Evolutionary conservation across 176 grass and related monocot genomes (phyloP).

Genomic region (Saccharum officinarum): DNA sequence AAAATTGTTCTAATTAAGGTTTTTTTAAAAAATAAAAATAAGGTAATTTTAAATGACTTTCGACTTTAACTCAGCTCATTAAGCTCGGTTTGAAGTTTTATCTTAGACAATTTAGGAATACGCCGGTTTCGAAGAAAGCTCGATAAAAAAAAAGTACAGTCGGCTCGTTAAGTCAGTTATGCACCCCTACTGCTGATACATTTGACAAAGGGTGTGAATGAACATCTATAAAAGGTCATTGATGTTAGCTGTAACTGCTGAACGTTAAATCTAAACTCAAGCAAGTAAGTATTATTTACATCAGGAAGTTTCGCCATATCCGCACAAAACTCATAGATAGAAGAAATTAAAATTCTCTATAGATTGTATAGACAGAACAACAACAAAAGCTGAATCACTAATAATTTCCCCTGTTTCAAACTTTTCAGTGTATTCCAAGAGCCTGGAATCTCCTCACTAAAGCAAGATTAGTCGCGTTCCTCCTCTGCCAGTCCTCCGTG

Average conservation of each 20-base stretch:
- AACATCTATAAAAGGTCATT: not conserved
- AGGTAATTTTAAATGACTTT: too few species aligned
- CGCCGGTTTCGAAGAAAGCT: too few species aligned
- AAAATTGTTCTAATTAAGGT: too few species aligned
- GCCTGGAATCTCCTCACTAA: conserved; percentile 71
- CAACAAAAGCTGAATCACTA: not conserved
- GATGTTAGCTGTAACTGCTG: not conserved
- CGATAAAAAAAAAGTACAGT: too few species aligned
- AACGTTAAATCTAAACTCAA: not conserved
- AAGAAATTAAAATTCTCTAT: not conserved
- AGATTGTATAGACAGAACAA: not conserved
- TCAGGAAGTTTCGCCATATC: not conserved
- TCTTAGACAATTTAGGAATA: too few species aligned
- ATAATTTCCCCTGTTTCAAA: not conserved
- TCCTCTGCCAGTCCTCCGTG: conserved; percentile 55
- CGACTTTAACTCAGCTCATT: too few species aligned
- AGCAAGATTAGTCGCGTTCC: conserved; percentile 51
- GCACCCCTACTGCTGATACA: not conserved
- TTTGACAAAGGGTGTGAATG: not conserved
- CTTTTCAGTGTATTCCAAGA: conserved; percentile 75
- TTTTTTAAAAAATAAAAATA: too few species aligned
- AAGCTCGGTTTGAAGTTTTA: too few species aligned
- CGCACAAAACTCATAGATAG: not conserved
- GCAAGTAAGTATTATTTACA: not conserved
- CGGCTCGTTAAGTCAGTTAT: too few species aligned